Evolutionary conservation across 2,329 filamentous ascomycete species (phyloP), one percentile per base, ranked within the genome.

Genomic region (Monilinia vaccinii-corymbosi): DNA sequence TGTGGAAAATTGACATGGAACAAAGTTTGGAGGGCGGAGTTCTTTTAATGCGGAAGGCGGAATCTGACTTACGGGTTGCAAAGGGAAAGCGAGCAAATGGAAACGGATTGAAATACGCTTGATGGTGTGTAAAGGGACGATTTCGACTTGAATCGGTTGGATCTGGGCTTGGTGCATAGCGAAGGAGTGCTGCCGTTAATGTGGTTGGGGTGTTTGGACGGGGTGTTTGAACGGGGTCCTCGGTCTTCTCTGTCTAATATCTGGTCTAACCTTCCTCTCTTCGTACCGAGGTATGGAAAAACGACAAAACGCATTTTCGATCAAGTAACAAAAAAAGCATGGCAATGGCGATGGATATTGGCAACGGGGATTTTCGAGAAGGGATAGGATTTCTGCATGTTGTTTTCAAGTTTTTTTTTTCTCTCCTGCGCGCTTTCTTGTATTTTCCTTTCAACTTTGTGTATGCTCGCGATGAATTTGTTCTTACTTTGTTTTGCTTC

Each of bases 21-120:
- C 50, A 48, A 48, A 56, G 58, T 60, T 48, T 31, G 58, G 67
- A 67, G 68, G 64, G 65, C 65, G 69, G 70, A 71, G 69, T 71
- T 70, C 65, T 70, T 62, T 71, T 71, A 67, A 72, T 72, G 70
- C 69, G 69, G 70, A 68, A 67, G 67, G 66, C 63, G 65, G 60
- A 63, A 65, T 66, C 61, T 67, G 65, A 62, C 64, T 55, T 62
- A 52, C 56, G 58, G 63, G 51, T 25, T 59, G 57, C 48, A 53
- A 58, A 65, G 32, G 50, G 61, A 49, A 61, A 63, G 62, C 60
- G 56, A 56, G 60, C 44, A 62, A 60, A 58, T 53, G 63, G 57
- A 58, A 60, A 60, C 48, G 58, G 58, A 47, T 53, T 16, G 50
- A 48, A 51, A 59, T 53, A 62, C 61, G 47, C 63, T 52, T 50